Conservation (phyloP, 257 asterid species). For the Plantago major region DNA sequence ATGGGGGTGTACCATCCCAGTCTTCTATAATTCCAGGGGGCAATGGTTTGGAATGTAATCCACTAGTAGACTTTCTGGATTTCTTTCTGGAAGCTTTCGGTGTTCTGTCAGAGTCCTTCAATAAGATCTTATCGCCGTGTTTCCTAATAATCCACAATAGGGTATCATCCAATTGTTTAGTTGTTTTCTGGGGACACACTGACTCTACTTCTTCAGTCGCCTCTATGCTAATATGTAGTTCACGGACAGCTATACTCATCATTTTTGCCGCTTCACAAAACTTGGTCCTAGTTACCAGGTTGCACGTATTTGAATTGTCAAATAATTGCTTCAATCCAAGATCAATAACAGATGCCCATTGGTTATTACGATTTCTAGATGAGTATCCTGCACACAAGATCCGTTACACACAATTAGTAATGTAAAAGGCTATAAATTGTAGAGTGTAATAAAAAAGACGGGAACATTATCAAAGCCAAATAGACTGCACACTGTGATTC, state of each 20-base stretch:
- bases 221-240: slow-evolving; percentile 28
- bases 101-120: slow-evolving; percentile 66
- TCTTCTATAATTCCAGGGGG: slow-evolving; percentile 37
- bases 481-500: neutral
- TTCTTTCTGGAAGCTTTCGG: slow-evolving; percentile 63
- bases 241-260: slow-evolving; percentile 39
- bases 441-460: slow-evolving; percentile 1
- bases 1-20: slow-evolving; percentile 82
- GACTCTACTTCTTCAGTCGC: slow-evolving; percentile 32
- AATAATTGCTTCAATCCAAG: slow-evolving; percentile 64
- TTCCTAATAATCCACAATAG: slow-evolving; percentile 48
- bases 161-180: slow-evolving; percentile 31
- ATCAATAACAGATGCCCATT: slow-evolving; percentile 29
- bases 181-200: slow-evolving; percentile 18
- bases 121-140: slow-evolving; percentile 63
- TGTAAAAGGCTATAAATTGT: neutral
- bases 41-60: slow-evolving; percentile 34
- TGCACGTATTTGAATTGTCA: slow-evolving; percentile 37
- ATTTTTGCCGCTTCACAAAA: slow-evolving; percentile 54
- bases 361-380: slow-evolving; percentile 21
- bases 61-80: slow-evolving; percentile 43
- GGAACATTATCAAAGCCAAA: neutral
- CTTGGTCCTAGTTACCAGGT: slow-evolving; percentile 39
- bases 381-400: slow-evolving; percentile 47
- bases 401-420: slow-evolving; percentile 14